These are phyloP conservation scores for Carex myosuroides DNA, from an alignment of 176 grass and related monocot species.

Conservation along the genomic window DNA sequence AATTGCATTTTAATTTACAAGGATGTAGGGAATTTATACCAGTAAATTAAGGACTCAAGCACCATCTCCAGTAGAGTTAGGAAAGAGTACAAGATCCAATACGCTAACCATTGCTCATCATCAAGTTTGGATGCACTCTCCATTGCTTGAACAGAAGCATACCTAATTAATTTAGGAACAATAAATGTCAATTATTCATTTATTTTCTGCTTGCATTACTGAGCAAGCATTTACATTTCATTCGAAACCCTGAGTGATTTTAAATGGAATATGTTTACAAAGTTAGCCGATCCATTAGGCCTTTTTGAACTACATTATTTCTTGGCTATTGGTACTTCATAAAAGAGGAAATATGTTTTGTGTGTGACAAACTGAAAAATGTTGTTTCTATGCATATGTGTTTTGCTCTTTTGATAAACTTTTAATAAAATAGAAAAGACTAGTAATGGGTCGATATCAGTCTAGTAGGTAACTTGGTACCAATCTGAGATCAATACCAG, in stretches of 20 bases:
- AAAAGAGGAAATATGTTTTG: background rate
- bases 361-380: no score
- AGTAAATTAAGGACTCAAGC: conserved; percentile 68
- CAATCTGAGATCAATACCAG: no score
- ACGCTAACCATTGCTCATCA: conserved; percentile 89
- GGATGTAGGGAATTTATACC: conserved; percentile 29
- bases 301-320: background rate
- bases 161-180: conserved; percentile 22
- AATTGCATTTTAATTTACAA: background rate
- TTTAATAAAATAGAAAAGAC: no score
- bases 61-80: conserved; percentile 83
- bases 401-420: no score
- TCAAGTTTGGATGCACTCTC: conserved; percentile 71
- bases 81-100: conserved; percentile 96
- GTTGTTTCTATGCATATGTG: no score
- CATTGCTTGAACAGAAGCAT: conserved; percentile 77
- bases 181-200: background rate
- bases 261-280: background rate
- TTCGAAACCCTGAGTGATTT: background rate
- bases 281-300: background rate
- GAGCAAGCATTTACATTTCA: background rate
- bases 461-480: no score
- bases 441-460: no score
- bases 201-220: background rate
- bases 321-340: background rate